Conservation (phyloP, 2,329 filamentous ascomycete genomes). For the Teratosphaeria epicoccoides region DNA sequence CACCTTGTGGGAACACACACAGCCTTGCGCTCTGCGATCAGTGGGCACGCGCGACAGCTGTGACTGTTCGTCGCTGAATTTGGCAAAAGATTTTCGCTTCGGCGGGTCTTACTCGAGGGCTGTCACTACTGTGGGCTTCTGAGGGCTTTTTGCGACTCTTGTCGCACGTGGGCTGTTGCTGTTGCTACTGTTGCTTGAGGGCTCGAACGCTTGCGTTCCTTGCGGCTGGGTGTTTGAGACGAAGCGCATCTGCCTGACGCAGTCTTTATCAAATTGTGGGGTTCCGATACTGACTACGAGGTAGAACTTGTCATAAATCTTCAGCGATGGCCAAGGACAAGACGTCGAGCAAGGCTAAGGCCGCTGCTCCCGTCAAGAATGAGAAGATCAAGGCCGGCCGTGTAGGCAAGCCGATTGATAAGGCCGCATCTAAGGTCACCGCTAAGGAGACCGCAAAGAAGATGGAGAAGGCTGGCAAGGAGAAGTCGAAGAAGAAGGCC, state of each 20-base stretch:
- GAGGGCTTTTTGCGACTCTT: slow-evolving; percentile 24
- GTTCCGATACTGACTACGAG: slow-evolving; percentile 18
- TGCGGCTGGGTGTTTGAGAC: slow-evolving; percentile 28
- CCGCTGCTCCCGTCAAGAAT: slow-evolving; percentile 33
- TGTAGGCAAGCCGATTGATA: slow-evolving; percentile 57
- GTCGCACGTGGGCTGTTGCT: slow-evolving; percentile 26
- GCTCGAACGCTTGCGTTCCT: slow-evolving; percentile 31
- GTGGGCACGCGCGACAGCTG: slow-evolving; percentile 27
- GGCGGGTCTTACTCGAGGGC: slow-evolving; percentile 24
- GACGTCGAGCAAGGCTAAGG: slow-evolving; percentile 23
- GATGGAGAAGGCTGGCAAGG: slow-evolving; percentile 30
- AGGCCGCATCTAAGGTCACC: slow-evolving; percentile 45
- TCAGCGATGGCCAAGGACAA: slow-evolving; percentile 38
- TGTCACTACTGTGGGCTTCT: slow-evolving; percentile 24
- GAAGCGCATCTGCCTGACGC: slow-evolving; percentile 15
- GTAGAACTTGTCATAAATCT: slow-evolving; percentile 23
- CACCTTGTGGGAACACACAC: slow-evolving; percentile 43
- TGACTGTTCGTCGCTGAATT: slow-evolving; percentile 30
- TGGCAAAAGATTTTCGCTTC: slow-evolving; percentile 21
- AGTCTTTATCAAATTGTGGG: slow-evolving; percentile 1
- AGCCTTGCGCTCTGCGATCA: slow-evolving; percentile 34
- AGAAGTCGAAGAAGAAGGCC: slow-evolving; percentile 35
- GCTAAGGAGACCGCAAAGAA: slow-evolving; percentile 39
- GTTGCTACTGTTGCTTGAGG: slow-evolving; percentile 26
- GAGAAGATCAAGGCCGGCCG: slow-evolving; percentile 51